Evolutionary conservation across 73 alveolate genomes (phyloP).

Genomic region (Tetrahymena malaccensis): DNA sequence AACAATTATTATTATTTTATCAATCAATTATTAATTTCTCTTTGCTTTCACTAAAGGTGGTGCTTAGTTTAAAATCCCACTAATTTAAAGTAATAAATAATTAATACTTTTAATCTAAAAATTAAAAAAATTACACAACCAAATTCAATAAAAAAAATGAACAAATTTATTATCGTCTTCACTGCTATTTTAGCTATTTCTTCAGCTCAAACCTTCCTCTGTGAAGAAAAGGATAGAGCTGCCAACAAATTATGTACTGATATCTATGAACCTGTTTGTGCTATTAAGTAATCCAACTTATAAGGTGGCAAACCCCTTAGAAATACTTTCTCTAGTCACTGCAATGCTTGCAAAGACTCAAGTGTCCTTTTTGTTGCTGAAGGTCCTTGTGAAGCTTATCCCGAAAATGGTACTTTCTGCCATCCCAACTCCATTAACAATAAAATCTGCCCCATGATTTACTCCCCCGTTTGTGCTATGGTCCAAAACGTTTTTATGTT

Average conservation of each 20-base stretch:
- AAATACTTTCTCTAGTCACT: neutral
- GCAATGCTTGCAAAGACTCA: neutral
- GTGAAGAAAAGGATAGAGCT: neutral
- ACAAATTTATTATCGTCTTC: neutral
- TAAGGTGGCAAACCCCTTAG: neutral
- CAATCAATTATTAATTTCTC: neutral
- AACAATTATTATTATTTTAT: too few species aligned
- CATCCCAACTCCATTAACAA: neutral
- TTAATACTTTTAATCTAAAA: neutral
- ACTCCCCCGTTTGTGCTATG: neutral
- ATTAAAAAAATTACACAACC: neutral
- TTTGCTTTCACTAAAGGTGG: neutral
- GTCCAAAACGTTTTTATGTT: neutral
- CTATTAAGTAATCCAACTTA: neutral
- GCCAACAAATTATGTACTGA: neutral
- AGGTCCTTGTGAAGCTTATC: neutral
- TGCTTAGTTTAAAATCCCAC: neutral
- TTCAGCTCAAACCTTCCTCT: neutral
- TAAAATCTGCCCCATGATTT: neutral
- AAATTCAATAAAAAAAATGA: neutral
- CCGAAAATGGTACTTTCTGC: neutral
- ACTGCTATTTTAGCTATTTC: neutral
- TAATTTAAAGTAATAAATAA: too few species aligned
- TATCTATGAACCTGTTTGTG: neutral
- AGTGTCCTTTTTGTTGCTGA: neutral